Base-by-base conservation (phyloP, 2,329 filamentous ascomycete species). In the Neopestalotiopsis clavispora region DNA sequence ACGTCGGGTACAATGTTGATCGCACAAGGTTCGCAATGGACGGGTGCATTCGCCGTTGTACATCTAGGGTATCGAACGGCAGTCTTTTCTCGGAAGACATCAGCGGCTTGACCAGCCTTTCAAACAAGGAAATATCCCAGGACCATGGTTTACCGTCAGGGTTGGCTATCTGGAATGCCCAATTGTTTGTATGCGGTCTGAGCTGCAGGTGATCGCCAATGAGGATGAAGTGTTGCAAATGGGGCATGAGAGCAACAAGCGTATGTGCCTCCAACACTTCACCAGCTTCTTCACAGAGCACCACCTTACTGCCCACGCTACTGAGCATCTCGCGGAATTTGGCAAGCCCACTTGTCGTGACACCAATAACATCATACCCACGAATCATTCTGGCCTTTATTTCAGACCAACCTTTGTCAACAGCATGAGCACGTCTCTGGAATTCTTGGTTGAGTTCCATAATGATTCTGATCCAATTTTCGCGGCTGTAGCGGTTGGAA, bases 271-370 rank as follows among this genome's bases (percentile, higher is more conserved):
- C 91, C 38, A 92, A 80, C 0, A 93, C 87, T 70, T 93, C 91
- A 0, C 86, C 91, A 2, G 91, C 91, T 73, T 93, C 91, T 75
- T 93, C 91, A 42, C 88, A 91, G 1, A 93, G 75, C n/a, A 93
- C 76, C 0, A 91, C 84, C 69, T 91, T 90, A 45, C 81, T 79
- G 5, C 78, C 74, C 1, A 91, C 69, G 7, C 82, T 81, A 6
- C 83, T 81, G 0, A 92, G 78, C 1, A 87, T 71, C 0, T 81
- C 76, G 0, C 88, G 76, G 17, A 87, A 84, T 17, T 79, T 78
- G 0, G 89, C 89, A 2, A 91, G 78, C 0, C 88, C 88, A 0
- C 85, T 87, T 0, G 89, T 91, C 0, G 89, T 91, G 1, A 89
- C 78, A 0, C 89, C 89, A 56, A 91, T 83, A 4, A 91, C 80